Conservation (phyloP, 371 early-diverging fungal species). For the Lichtheimia corymbifera region DNA sequence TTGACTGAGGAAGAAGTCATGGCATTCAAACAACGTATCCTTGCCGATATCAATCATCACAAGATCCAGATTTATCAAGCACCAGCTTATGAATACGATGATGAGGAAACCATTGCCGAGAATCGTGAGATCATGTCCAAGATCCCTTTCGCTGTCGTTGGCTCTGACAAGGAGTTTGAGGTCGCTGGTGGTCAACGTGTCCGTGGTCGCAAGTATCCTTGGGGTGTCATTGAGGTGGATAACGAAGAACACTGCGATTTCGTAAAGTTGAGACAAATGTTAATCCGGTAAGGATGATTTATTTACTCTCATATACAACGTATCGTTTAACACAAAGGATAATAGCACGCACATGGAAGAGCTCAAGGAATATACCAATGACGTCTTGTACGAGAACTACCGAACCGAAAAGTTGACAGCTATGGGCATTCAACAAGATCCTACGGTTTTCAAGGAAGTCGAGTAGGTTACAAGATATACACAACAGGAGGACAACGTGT, state of each 20-base stretch:
- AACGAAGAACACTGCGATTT: conserved; percentile 93
- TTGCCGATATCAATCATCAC: conserved; percentile 91
- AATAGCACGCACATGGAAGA: conserved; percentile 88
- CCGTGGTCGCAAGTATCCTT: conserved; percentile 93
- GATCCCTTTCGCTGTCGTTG: conserved; percentile 97
- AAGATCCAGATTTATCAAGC: conserved; percentile 95
- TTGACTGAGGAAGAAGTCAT: conserved; percentile 94
- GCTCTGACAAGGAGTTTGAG: conserved; percentile 89
- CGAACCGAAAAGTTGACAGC: conserved; percentile 86
- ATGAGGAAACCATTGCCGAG: conserved; percentile 92
- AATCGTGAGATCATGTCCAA: conserved; percentile 93
- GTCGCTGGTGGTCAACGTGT: conserved; percentile 84
- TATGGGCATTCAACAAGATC: conserved; percentile 81
- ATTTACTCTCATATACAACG: neutral
- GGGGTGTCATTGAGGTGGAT: conserved; percentile 96
- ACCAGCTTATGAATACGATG: conserved; percentile 89
- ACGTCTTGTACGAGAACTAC: conserved; percentile 95
- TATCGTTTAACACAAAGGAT: conserved; percentile 26
- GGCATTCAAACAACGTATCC: conserved; percentile 89
- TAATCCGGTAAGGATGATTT: conserved; percentile 53
- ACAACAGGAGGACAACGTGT: too few relatives aligned
- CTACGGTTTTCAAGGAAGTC: conserved; percentile 80
- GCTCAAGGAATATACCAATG: conserved; percentile 91
- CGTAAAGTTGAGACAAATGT: conserved; percentile 91
- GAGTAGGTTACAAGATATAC: conserved; percentile 18